These are phyloP conservation scores for Botrytis cinerea DNA, from an alignment of 2,329 filamentous ascomycete genomes.

Conservation along the genomic window DNA sequence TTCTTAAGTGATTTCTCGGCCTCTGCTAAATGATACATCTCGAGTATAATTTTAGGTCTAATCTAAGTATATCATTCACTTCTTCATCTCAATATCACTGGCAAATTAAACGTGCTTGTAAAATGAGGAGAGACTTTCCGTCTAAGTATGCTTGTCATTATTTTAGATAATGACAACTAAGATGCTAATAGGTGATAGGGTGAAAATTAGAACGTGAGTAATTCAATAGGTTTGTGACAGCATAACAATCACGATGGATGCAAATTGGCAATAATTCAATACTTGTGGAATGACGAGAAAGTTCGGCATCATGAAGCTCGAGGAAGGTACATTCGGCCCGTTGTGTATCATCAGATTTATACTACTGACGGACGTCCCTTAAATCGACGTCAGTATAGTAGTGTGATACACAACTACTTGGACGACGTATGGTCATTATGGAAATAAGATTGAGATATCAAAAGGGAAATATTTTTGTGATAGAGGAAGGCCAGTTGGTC, in stretches of 20 bases:
- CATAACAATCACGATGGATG: not conserved
- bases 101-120: not conserved
- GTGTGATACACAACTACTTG: not conserved
- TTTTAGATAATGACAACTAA: constrained; percentile 8
- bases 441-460: not conserved
- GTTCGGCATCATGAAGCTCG: not conserved
- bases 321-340: constrained; percentile 21
- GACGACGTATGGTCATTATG: not conserved
- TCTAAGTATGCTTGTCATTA: constrained; percentile 7
- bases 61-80: constrained; percentile 2
- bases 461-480: not conserved
- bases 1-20: not conserved
- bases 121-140: not conserved
- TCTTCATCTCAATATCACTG: not conserved
- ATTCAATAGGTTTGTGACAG: constrained; percentile 9
- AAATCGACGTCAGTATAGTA: not conserved
- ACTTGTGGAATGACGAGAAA: constrained; percentile 12
- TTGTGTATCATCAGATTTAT: constrained; percentile 12
- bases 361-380: not conserved
- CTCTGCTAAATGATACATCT: not conserved
- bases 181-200: constrained; percentile 6
- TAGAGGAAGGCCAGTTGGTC: not conserved
- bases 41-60: constrained; percentile 3
- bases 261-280: constrained; percentile 2
- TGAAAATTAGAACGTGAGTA: constrained; percentile 16